Conservation (phyloP, 108 stramenopile species). For the Nannochloropsis granulata region DNA sequence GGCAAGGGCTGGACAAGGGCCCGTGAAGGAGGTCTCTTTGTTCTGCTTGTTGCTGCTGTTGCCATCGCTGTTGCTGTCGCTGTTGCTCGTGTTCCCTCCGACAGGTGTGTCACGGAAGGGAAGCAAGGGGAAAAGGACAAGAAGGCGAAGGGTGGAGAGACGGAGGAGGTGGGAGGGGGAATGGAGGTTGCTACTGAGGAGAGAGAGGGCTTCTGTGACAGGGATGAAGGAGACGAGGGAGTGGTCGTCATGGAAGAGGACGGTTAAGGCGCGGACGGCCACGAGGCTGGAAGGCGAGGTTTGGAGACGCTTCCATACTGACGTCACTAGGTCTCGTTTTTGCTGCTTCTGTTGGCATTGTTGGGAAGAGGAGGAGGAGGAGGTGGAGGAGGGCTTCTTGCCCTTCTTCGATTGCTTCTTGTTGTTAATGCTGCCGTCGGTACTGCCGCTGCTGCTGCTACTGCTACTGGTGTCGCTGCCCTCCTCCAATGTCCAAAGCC, state of each 20-base stretch:
- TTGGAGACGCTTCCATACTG: not conserved
- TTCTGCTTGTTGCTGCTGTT: not conserved
- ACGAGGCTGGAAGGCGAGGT: not conserved
- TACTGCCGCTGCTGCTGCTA: no score
- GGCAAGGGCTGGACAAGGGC: not conserved
- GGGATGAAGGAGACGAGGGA: not conserved
- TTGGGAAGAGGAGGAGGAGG: not conserved
- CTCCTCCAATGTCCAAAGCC: not conserved
- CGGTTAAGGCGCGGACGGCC: not conserved
- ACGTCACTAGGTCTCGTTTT: not conserved
- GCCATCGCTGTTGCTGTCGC: not conserved
- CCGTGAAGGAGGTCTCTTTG: not conserved
- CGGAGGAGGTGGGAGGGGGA: not conserved
- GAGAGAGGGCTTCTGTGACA: not conserved
- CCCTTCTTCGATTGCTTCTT: not conserved
- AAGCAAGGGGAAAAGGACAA: not conserved
- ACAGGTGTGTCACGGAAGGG: not conserved
- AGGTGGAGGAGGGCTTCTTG: not conserved
- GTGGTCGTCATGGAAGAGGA: not conserved
- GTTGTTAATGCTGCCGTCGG: no score
- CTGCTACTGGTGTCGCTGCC: no score
- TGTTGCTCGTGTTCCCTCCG: not conserved
- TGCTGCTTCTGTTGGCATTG: not conserved
- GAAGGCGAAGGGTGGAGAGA: not conserved
- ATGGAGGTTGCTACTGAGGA: not conserved